Conservation (phyloP, 1,284 basidiomycete species). For the Prillingera fragicola region DNA sequence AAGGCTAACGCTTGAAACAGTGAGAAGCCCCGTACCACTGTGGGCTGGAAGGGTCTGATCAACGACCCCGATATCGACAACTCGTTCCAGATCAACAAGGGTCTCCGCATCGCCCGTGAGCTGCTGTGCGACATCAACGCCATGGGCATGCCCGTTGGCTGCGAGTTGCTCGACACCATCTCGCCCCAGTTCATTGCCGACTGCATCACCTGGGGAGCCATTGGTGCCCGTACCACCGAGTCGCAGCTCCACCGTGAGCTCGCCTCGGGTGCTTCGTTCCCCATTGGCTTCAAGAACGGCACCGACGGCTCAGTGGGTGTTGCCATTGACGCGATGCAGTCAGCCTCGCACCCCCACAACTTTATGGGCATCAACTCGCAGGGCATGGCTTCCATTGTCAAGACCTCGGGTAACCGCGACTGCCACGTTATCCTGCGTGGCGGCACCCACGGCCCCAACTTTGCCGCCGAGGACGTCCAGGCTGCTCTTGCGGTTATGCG, state of each 20-base stretch:
- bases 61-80: constrained; percentile 55
- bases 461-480: constrained; percentile 60
- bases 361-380: constrained; percentile 98
- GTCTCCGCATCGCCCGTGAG: constrained; percentile 81
- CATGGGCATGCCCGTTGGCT: constrained; percentile 77
- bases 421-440: constrained; percentile 92
- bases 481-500: constrained; percentile 63
- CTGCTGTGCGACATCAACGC: constrained; percentile 82
- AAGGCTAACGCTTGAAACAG: too few species aligned
- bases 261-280: constrained; percentile 47
- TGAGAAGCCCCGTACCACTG: constrained; percentile 55
- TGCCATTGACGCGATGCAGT: constrained; percentile 94
- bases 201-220: constrained; percentile 94
- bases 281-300: constrained; percentile 90
- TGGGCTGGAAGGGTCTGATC: constrained; percentile 98
- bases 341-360: constrained; percentile 83
- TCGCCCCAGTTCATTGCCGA: constrained; percentile 91
- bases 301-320: constrained; percentile 80
- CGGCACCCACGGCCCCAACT: constrained; percentile 78
- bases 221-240: constrained; percentile 92
- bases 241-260: constrained; percentile 82
- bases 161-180: constrained; percentile 66
- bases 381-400: constrained; percentile 88
- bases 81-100: constrained; percentile 79
- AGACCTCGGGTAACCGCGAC: constrained; percentile 84